These are phyloP conservation scores for Jackrogersella multiformis DNA, from an alignment of 495 filamentous ascomycete genomes.

Conservation along the genomic window DNA sequence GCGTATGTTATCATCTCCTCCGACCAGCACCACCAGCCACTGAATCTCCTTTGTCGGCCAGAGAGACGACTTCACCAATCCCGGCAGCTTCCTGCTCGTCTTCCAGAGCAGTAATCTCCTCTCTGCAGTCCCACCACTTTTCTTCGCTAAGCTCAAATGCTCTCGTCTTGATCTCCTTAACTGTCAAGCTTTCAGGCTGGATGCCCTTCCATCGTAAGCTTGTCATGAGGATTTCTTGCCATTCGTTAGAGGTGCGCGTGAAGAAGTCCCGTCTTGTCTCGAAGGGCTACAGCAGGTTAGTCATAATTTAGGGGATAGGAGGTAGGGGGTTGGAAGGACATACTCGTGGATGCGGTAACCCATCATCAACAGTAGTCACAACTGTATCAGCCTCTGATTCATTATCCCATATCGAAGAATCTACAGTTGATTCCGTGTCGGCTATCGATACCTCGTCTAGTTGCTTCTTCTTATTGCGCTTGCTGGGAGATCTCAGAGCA, in stretches of 20 bases:
- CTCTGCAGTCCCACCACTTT: conserved; percentile 98
- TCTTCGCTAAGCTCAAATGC: conserved; percentile 91
- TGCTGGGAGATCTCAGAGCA: conserved; percentile 51
- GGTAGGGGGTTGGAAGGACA: conserved; percentile 11
- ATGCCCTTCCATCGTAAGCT: conserved; percentile 67
- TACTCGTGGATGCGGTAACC: conserved; percentile 66
- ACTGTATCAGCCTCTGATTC: conserved; percentile 59
- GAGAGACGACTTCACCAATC: conserved; percentile 91
- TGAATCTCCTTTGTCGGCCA: conserved; percentile 71
- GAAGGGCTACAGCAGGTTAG: conserved; percentile 76
- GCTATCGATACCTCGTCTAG: conserved; percentile 49
- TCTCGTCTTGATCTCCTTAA: conserved; percentile 91
- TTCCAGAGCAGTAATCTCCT: conserved; percentile 91
- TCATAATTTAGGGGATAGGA: background rate
- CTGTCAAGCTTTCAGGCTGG: conserved; percentile 67
- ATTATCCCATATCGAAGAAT: conserved; percentile 51
- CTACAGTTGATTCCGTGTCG: conserved; percentile 45
- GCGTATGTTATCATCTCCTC: conserved; percentile 58
- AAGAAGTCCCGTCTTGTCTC: conserved; percentile 94
- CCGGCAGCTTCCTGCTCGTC: conserved; percentile 96
- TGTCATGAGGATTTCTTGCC: conserved; percentile 85
- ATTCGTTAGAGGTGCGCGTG: conserved; percentile 82
- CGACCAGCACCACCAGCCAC: conserved; percentile 65
- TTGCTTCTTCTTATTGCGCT: conserved; percentile 61
- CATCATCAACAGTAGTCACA: conserved; percentile 61